Evolutionary conservation across 768 basidiomycete species (phyloP).

Genomic region (Leccinum obscurum): DNA sequence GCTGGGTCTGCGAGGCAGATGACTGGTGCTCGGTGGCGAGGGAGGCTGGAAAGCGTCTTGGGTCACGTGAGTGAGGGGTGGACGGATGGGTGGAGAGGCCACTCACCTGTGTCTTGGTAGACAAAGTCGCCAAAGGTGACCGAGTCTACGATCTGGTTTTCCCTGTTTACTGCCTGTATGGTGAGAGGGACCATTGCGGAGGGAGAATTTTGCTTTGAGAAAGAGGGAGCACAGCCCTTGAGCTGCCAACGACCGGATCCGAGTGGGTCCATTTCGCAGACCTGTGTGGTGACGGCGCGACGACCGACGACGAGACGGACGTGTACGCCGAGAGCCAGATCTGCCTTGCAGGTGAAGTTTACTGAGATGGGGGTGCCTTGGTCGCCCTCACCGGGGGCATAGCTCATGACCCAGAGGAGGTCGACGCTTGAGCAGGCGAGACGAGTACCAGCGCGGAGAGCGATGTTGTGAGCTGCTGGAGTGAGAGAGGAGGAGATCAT

Average conservation of each 20-base stretch:
- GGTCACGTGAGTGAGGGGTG: constrained; percentile 6
- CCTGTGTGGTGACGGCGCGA: constrained; percentile 66
- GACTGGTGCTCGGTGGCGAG: constrained; percentile 1
- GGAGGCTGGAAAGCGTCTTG: constrained; percentile 7
- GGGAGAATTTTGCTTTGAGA: constrained; percentile 39
- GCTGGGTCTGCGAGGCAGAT: constrained; percentile 16
- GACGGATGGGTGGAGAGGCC: neutral
- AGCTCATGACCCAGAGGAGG: constrained; percentile 65
- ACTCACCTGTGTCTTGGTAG: constrained; percentile 53
- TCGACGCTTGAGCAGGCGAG: constrained; percentile 48
- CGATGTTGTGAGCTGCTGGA: constrained; percentile 13
- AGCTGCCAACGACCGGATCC: constrained; percentile 63
- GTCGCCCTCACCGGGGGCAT: constrained; percentile 63
- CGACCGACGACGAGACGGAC: constrained; percentile 75
- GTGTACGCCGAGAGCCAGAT: constrained; percentile 39
- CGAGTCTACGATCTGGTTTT: constrained; percentile 57
- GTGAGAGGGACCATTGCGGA: constrained; percentile 52
- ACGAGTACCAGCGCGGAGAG: constrained; percentile 8
- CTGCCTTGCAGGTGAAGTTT: constrained; percentile 40
- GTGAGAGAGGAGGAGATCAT: constrained; percentile 7
- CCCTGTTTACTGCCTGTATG: constrained; percentile 60
- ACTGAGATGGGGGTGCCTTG: constrained; percentile 64
- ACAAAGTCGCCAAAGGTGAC: constrained; percentile 72
- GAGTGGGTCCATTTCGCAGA: constrained; percentile 50
- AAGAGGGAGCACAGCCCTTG: constrained; percentile 58